Percentiles rank a stretch among this genome's conserved stretches.
These are phyloP conservation scores for Aciculoconidium aculeatum DNA, from an alignment of 805 yeast genomes.

Conservation along the genomic window DNA sequence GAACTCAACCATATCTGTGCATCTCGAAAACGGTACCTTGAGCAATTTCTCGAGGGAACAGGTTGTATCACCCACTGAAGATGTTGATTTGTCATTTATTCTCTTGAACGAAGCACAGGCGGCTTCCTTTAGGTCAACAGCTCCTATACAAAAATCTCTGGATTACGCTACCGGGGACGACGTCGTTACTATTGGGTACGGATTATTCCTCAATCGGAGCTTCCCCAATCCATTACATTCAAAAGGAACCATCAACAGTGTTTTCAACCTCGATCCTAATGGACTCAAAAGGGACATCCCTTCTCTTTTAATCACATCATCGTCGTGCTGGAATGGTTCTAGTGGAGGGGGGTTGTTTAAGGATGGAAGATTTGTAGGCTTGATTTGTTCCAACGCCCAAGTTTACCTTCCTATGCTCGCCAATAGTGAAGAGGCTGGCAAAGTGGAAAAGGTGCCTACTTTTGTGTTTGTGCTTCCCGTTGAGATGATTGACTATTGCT, in stretches of 20 bases:
- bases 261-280: conserved; percentile 8
- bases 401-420: conserved; percentile 18
- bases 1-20: conserved; percentile 5
- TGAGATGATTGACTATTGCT: conserved; percentile 24
- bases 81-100: conserved; percentile 36
- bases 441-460: conserved; percentile 25
- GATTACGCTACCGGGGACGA: conserved; percentile 12
- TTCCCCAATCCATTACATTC: conserved; percentile 25
- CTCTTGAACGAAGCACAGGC: too few relatives aligned
- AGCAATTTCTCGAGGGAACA: too few relatives aligned
- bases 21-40: conserved; percentile 2
- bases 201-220: conserved; percentile 26
- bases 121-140: too few relatives aligned
- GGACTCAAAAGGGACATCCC: conserved; percentile 1
- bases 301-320: conserved; percentile 29
- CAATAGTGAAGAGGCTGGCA: conserved; percentile 2
- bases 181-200: conserved; percentile 34
- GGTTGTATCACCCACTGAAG: conserved; percentile 29
- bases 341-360: conserved; percentile 42
- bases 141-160: too few relatives aligned
- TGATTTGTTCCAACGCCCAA: conserved; percentile 42
- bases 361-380: conserved; percentile 27
- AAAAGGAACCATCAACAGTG: conserved; percentile 21
- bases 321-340: conserved; percentile 48
- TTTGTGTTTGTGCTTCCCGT: conserved; percentile 29